Conservation (phyloP, 225 moss, liverwort and hornwort species). For the Climacium dendroides region DNA sequence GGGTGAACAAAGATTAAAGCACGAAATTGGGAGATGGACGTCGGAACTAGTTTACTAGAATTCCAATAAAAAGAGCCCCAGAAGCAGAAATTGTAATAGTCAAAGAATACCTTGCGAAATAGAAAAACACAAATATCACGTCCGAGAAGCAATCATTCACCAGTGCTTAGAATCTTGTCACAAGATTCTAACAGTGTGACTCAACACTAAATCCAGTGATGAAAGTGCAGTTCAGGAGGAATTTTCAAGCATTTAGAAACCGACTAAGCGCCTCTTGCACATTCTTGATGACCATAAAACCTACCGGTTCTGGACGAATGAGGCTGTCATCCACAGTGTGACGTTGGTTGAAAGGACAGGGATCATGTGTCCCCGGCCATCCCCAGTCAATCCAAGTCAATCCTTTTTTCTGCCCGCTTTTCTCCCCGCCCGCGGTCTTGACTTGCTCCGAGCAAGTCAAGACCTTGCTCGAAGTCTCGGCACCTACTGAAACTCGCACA, state of each 20-base stretch:
- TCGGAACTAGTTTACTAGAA: background rate
- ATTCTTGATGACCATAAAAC: background rate
- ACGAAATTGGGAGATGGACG: background rate
- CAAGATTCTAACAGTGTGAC: background rate
- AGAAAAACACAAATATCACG: background rate
- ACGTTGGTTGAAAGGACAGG: constrained; percentile 32
- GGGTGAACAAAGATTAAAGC: background rate
- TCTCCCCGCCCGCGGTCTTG: background rate
- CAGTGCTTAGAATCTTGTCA: background rate
- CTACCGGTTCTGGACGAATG: constrained; percentile 14
- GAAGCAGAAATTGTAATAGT: background rate
- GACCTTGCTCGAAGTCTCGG: background rate
- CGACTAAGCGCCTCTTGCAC: background rate
- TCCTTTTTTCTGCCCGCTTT: background rate
- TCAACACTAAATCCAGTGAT: background rate
- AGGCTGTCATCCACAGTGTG: constrained; percentile 27
- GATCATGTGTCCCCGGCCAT: constrained; percentile 25
- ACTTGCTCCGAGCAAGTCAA: background rate
- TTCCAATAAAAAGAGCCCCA: background rate
- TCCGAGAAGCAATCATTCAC: background rate
- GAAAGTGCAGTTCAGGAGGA: background rate
- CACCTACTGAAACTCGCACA: background rate
- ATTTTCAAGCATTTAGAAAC: background rate
- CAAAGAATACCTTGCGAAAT: background rate
- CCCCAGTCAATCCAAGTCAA: constrained; percentile 48